Base-by-base conservation (phyloP, 345 rosid species). In the Chamaenerion angustifolium region DNA sequence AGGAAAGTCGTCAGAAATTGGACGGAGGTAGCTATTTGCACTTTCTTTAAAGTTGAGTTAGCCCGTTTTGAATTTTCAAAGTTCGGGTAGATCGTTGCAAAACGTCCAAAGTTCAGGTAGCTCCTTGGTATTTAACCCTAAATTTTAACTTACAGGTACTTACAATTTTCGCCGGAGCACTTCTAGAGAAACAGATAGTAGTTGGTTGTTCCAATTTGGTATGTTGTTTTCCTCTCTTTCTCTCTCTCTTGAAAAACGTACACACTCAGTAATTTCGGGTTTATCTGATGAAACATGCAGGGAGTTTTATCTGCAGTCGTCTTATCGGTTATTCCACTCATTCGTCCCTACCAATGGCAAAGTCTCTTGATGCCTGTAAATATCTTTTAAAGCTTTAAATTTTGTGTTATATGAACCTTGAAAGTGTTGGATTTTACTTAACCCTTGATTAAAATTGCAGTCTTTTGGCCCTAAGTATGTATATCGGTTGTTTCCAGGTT, bases 191-290 rank as follows among this genome's bases (percentile, higher is more conserved):
- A 64, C 94, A 83, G 73, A 90, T 83, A 42, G 80, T 76, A 46
- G 69, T 90, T 62, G 70, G 83, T 64, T 90, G 95, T 74, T 83
- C 98, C 13, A 86, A 86, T 82, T 76, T 90, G 98, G 98, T 85
- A 77, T 4, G 69, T 61, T 18, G 23, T 51, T 43, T 46, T 18
- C 60, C 17, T 61, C 15, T 16, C 16, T 23, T 23, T 5, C 27
- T 11, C 6, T 10, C 16, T 52, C 17, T 50, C 37, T 25, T 11
- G 31, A 23, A 23, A 17, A 12, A 16, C 40, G 14, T 23, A 49
- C 16, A 1, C 16, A 3, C 2, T 16, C 27, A 1, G 7, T 8
- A 25, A 12, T 7, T 49, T 40, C 5, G 16, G 35, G 8, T 49
- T 16, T 25, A 11, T 44, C 58, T 62, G 42, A 48, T 58, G 48